Base-by-base conservation (phyloP, 2,329 filamentous ascomycete genomes). In the Ophiostoma tasmaniense region DNA sequence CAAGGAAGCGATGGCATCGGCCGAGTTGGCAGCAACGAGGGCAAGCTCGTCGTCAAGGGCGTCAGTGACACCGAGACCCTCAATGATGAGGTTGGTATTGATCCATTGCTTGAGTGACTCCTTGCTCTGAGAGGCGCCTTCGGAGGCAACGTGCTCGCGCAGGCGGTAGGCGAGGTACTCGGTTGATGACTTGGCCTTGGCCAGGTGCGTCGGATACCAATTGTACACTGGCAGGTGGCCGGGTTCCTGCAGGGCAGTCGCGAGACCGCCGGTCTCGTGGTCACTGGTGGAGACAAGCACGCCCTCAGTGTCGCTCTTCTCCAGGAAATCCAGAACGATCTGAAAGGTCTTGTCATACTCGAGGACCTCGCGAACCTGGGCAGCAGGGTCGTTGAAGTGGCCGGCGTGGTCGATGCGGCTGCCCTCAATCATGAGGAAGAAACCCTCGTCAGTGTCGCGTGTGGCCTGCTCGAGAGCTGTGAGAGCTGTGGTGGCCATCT, bases 361-460 rank as follows among this genome's bases (percentile, higher is more conserved):
- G n/a, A 98, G 83, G 0, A 99, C 94, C 79, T 99, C 95, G 73
- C 91, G 89, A 13, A 94, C 91, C 75, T 95, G 91, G 0, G 91
- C 90, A 11, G 90, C 91, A 0, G 91, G 91, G 74, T 95, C 91
- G 74, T 95, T 95, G 72, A 85, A 86, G 76, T 95, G 91, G 7
- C 93, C 95, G 3, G 95, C 94, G 77, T 99, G 95, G 75, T 99
- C 95, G 74, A 99, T 98, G 59, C 95, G 86, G 74, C 92, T 96
- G 4, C 93, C 95, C 79, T 99, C 95, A 71, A 99, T 96, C 94
- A 99, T 97, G 74, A 99, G 83, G 80, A 99, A 99, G 83, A 98
- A 99, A 4, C 95, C 95, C 78, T 96, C 88, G 59, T 98, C 92
- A 71, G 87, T 92, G 75, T 93, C 83, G 75, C 86, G 83, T 0